Percentiles rank a stretch among this genome's conserved stretches.
These are phyloP conservation scores for Babesia bovis DNA, from an alignment of 169 alveolate species.

Conservation along the genomic window DNA sequence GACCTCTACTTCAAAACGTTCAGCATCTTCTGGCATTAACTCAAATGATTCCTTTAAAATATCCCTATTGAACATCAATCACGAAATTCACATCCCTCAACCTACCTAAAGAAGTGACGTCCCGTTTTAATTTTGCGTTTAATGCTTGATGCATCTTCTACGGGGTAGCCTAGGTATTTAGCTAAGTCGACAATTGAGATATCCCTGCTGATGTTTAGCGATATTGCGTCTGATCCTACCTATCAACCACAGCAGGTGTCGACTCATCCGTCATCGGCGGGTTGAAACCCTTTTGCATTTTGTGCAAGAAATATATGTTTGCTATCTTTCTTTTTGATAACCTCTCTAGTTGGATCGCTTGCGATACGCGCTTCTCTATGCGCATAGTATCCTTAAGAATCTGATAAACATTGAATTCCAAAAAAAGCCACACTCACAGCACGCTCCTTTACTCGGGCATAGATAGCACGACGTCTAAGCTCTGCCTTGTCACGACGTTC, in stretches of 20 bases:
- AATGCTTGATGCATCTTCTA: constrained; percentile 65
- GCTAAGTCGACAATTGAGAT: constrained; percentile 68
- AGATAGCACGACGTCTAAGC: constrained; percentile 46
- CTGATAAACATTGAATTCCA: background rate
- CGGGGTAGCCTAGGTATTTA: constrained; percentile 71
- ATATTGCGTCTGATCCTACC: constrained; percentile 41
- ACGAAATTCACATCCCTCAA: background rate
- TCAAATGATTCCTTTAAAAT: constrained; percentile 79
- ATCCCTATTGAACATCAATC: constrained; percentile 49
- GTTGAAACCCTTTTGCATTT: constrained; percentile 70
- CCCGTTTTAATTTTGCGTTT: constrained; percentile 69
- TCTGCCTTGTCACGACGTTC: constrained; percentile 41
- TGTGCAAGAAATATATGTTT: constrained; percentile 77
- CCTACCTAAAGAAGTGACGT: constrained; percentile 64
- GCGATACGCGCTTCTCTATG: constrained; percentile 68
- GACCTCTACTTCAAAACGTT: constrained; percentile 56
- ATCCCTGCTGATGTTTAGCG: constrained; percentile 4
- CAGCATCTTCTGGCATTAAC: constrained; percentile 78
- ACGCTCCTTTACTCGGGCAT: constrained; percentile 49
- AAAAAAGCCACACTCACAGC: constrained; percentile 18
- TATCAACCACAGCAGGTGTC: constrained; percentile 21
- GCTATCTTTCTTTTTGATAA: constrained; percentile 76
- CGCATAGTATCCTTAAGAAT: constrained; percentile 59
- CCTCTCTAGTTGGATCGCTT: constrained; percentile 77
- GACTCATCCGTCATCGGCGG: background rate